These are phyloP conservation scores for Saccharum officinarum DNA, from an alignment of 176 grass and related monocot species.

Conservation along the genomic window DNA sequence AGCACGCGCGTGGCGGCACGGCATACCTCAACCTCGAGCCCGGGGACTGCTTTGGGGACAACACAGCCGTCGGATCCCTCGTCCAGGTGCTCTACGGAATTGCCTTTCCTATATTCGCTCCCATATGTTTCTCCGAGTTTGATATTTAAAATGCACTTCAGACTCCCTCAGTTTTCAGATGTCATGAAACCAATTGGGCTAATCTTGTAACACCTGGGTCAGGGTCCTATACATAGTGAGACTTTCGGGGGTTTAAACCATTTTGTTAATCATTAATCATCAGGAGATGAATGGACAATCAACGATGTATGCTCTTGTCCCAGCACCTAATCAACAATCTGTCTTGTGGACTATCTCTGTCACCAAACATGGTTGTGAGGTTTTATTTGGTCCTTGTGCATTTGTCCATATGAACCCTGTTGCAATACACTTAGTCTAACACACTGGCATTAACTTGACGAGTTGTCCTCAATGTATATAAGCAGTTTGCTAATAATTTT, in stretches of 20 bases:
- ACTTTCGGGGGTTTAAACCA: background rate
- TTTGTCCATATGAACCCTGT: background rate
- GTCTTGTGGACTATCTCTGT: background rate
- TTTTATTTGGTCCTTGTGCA: background rate
- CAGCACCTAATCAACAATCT: background rate
- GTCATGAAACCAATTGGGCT: background rate
- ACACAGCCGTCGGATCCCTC: slow-evolving; percentile 59
- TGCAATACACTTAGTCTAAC: background rate
- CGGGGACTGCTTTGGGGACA: slow-evolving; percentile 80
- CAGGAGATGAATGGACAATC: background rate
- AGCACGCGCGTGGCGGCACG: slow-evolving; percentile 58
- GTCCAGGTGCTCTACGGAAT: slow-evolving; percentile 56
- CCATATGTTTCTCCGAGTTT: background rate
- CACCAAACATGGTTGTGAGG: background rate
- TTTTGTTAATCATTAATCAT: background rate
- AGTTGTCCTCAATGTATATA: background rate
- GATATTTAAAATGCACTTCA: background rate
- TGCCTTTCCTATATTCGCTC: background rate
- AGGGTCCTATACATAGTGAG: background rate
- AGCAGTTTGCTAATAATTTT: slow-evolving; percentile 32
- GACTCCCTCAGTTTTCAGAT: background rate
- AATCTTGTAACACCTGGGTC: background rate
- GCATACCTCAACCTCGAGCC: slow-evolving; percentile 93
- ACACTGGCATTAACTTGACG: background rate
- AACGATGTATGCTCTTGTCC: background rate